Percentiles rank a stretch among this genome's conserved stretches.
Evolutionary conservation across 225 moss, liverwort and hornwort species (phyloP).

Genomic region (Antitrichia curtipendula): DNA sequence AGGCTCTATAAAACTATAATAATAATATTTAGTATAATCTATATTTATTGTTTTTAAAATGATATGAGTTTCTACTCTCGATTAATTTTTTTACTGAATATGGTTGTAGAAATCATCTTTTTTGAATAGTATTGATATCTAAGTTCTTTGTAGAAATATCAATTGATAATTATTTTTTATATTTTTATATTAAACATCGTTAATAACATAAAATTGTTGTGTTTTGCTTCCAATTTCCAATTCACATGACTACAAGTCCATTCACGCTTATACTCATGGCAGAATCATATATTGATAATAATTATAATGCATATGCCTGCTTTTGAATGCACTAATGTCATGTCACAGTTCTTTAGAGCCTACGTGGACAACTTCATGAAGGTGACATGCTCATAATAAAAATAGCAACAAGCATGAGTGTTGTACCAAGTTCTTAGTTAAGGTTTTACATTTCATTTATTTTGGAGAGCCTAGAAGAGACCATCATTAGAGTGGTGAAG

Average conservation of each 20-base stretch:
- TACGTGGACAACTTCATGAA: background rate
- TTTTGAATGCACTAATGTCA: accelerated
- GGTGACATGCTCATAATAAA: no score
- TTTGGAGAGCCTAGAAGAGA: accelerated
- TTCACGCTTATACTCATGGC: accelerated
- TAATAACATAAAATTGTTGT: no score
- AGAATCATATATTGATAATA: background rate
- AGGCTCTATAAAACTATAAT: background rate
- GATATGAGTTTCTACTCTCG: background rate
- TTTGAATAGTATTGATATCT: no score
- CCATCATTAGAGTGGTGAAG: background rate
- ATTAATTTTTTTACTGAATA: accelerated
- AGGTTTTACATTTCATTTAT: background rate
- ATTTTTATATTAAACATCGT: background rate
- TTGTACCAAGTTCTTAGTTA: accelerated
- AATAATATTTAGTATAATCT: accelerated
- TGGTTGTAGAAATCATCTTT: accelerated
- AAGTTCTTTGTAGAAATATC: accelerated
- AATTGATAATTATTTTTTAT: background rate
- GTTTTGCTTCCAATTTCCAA: background rate
- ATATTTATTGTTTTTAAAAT: background rate
- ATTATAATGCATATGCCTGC: accelerated
- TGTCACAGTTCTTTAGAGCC: background rate
- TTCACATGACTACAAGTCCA: accelerated
- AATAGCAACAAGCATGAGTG: background rate